Evolutionary conservation across 2,329 filamentous ascomycete species (phyloP), one percentile per base, ranked within the genome.

Genomic region (Fusarium floridanum): DNA sequence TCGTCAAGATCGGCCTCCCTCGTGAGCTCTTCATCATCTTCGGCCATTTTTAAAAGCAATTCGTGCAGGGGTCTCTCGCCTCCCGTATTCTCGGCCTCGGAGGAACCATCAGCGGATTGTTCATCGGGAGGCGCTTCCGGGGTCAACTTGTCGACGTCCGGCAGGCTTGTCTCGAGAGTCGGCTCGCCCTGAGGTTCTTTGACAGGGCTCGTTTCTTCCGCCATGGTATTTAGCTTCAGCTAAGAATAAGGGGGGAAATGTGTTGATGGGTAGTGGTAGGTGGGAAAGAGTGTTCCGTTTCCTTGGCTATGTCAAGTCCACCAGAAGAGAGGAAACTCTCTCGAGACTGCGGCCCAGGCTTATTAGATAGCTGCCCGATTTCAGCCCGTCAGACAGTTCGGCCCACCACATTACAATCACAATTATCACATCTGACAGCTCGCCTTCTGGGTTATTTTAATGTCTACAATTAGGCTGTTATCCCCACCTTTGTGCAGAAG

Each of bases 51-150:
- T 14, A 22, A 45, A 16, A 45, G 12, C 20, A 45, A 4, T 7
- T 24, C 12, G 4, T 24, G 43, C 20, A 45, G 9, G 12, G 43
- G 20, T 22, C 3, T 14, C 11, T 22, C n/a, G 20, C 43, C 43
- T 45, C 7, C 41, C 20, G 2, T 16, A 14, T 22, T 16, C 20
- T 45, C 5, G 12, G 4, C 41, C 41, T 22, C 11, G 11, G 1
- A 1, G n/a, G n/a, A 5, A 22, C 14, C 5, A 14, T 14, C 41
- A 5, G 0, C 6, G 11, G 41, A 1, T 43, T 3, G 6, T 5
- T 43, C 41, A 22, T 22, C 11, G n/a, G n/a, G 6, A 43, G 11
- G 3, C 6, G 3, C 41, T 6, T 43, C n/a, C 0, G n/a, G 3
- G 3, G 3, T 2, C 41, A 14, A 20, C 20, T 24, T 22, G 43